Percentiles rank a stretch among this genome's conserved stretches.
These are phyloP conservation scores for Jaenimonas drosophilae DNA, from an alignment of 208 protist genomes.

Conservation along the genomic window DNA sequence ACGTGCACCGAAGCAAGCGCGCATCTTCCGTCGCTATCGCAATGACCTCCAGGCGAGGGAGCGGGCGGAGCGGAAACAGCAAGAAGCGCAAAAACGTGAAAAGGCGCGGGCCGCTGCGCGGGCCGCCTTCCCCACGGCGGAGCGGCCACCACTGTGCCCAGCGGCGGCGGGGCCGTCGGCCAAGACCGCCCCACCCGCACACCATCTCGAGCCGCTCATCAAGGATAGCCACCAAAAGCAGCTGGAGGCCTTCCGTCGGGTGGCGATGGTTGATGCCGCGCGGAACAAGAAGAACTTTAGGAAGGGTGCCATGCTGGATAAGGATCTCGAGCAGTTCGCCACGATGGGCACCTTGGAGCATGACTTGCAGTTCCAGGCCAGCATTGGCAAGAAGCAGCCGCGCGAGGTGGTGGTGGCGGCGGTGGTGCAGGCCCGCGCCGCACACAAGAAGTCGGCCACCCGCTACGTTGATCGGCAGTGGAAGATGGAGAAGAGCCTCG, in stretches of 20 bases:
- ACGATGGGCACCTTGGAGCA: slow-evolving; percentile 13
- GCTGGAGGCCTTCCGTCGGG: slow-evolving; percentile 9
- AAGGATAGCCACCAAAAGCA: background rate
- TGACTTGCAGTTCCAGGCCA: slow-evolving; percentile 7
- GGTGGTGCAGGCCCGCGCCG: background rate
- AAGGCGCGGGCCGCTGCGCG: no score
- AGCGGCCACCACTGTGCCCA: background rate
- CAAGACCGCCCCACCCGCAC: background rate
- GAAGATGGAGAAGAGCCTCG: slow-evolving; percentile 4
- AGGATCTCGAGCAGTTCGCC: slow-evolving; percentile 13
- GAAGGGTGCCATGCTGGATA: slow-evolving; percentile 15
- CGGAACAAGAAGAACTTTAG: slow-evolving; percentile 9
- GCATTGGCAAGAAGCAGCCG: slow-evolving; percentile 7
- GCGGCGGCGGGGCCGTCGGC: background rate
- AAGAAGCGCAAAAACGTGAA: no score
- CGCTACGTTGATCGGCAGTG: slow-evolving; percentile 6
- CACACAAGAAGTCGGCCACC: slow-evolving; percentile 1
- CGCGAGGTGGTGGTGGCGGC: slow-evolving; percentile 5
- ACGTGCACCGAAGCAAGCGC: no score
- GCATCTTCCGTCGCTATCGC: no score
- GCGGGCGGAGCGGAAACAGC: no score
- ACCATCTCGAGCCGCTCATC: background rate
- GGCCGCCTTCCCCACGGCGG: no score
- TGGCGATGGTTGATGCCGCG: slow-evolving; percentile 11
- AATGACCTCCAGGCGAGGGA: no score